A percentile compares a stretch with the other conserved stretches of the same genome.
phyloP scores from a whole-genome alignment of 2,329 filamentous ascomycete genomes.

The Fonsecaea erecta region DNA sequence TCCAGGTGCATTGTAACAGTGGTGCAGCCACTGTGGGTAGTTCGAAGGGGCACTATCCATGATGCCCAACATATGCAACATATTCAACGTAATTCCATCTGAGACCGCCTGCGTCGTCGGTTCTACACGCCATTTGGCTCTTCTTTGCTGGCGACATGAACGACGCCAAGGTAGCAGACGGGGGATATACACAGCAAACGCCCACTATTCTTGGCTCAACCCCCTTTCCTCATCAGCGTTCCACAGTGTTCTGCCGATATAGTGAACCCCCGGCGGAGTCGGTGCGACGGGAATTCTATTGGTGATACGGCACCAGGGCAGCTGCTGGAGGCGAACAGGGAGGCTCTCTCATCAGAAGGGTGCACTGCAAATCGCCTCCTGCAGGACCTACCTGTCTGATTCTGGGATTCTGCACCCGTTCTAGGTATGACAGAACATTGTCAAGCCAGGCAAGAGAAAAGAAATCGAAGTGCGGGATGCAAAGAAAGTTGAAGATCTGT shows the following conservation, averaged over 20 bases:
- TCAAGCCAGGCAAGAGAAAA: not conserved
- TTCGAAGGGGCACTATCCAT: not conserved
- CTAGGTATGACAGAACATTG: constrained; percentile 3
- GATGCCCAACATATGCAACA: not conserved
- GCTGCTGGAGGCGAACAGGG: constrained; percentile 4
- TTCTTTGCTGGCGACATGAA: constrained; percentile 1
- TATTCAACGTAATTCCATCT: not conserved
- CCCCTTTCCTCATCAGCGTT: not conserved
- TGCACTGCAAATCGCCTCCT: not conserved
- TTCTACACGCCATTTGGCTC: constrained; percentile 12
- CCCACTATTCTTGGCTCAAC: not conserved
- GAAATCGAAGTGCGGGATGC: not conserved
- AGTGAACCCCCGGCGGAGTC: not conserved
- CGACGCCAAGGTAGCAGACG: not conserved
- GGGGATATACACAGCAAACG: not conserved
- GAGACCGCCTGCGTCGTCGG: constrained; percentile 8
- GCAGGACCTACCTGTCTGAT: not conserved
- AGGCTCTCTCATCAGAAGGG: not conserved
- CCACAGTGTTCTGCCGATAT: constrained; percentile 3
- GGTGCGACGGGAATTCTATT: not conserved
- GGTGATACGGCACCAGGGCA: constrained; percentile 1
- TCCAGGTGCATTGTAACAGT: constrained; percentile 22
- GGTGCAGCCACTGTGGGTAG: constrained; percentile 15
- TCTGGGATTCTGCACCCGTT: not conserved
- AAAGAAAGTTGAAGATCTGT: not conserved